Percentiles rank a stretch among this genome's conserved stretches.
Conservation (phyloP, 1,284 basidiomycete genomes). For the Coniferiporia sulphurascens region DNA sequence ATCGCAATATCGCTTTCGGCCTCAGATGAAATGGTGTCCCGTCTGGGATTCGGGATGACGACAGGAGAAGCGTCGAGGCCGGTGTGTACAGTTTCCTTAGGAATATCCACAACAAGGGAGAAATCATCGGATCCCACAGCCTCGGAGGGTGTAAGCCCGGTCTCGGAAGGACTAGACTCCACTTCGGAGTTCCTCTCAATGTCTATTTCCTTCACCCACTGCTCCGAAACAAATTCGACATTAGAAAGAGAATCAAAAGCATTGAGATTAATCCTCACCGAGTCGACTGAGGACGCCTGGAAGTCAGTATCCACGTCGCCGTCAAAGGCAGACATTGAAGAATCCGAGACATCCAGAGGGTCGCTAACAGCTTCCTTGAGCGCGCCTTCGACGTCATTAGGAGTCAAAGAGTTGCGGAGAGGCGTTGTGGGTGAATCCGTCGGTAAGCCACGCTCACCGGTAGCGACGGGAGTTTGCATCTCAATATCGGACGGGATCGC, state of each 20-base stretch:
- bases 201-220: conserved; percentile 4
- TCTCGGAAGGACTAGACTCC: not conserved
- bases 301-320: not conserved
- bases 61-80: not conserved
- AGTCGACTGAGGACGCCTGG: not conserved
- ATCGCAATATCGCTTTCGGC: not conserved
- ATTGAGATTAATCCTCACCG: not conserved
- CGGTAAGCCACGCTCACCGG: not conserved
- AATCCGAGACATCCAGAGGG: not conserved
- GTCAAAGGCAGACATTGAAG: conserved; percentile 2
- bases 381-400: not conserved
- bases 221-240: not conserved
- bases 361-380: not conserved
- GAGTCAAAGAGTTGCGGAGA: conserved; percentile 4
- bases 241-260: not conserved
- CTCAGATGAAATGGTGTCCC: not conserved
- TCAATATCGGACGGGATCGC: not conserved
- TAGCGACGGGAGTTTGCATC: conserved; percentile 7
- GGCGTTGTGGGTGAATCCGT: conserved; percentile 1
- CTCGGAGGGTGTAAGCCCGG: not conserved
- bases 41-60: not conserved
- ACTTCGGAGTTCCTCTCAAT: not conserved
- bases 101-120: not conserved
- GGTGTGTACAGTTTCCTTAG: not conserved
- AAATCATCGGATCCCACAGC: not conserved